Evolutionary conservation across 2,329 filamentous ascomycete species (phyloP).

Genomic region (Aspergillus floridensis): DNA sequence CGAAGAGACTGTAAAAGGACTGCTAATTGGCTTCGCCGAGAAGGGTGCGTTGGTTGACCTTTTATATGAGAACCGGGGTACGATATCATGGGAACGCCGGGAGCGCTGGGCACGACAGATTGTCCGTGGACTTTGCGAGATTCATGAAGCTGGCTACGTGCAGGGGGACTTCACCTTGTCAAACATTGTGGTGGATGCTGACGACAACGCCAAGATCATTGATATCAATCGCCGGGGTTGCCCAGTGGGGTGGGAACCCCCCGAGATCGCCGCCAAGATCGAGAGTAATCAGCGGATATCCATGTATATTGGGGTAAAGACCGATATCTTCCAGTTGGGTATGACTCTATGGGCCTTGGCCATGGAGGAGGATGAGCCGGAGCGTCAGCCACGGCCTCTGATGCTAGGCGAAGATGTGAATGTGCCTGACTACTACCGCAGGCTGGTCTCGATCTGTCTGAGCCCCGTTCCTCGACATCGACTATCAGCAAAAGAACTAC

Average conservation of each 20-base stretch:
- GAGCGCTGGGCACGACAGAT: conserved; percentile 91
- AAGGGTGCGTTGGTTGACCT: conserved; percentile 86
- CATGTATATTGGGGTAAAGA: conserved; percentile 98
- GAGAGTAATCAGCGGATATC: conserved; percentile 85
- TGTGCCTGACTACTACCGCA: conserved; percentile 76
- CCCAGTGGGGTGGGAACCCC: conserved; percentile 95
- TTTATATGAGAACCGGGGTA: conserved; percentile 72
- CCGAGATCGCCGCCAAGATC: conserved; percentile 81
- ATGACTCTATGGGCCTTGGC: conserved; percentile 97
- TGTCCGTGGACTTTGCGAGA: conserved; percentile 80
- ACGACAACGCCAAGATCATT: conserved; percentile 90
- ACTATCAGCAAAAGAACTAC: conserved; percentile 68
- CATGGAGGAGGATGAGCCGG: conserved; percentile 84
- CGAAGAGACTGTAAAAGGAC: conserved; percentile 72
- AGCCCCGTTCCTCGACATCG: conserved; percentile 70
- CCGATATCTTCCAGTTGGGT: conserved; percentile 89
- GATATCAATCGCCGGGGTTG: conserved; percentile 98
- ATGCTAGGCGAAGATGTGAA: conserved; percentile 51
- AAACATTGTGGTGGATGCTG: conserved; percentile 87
- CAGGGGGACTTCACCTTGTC: conserved; percentile 97
- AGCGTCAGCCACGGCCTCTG: conserved; percentile 71
- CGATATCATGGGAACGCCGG: conserved; percentile 66
- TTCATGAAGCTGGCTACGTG: conserved; percentile 94
- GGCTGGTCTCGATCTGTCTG: conserved; percentile 73
- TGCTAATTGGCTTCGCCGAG: conserved; percentile 84